phyloP scores from a whole-genome alignment of 2,329 filamentous ascomycete genomes.

The Neofusicoccum cordaticola region DNA sequence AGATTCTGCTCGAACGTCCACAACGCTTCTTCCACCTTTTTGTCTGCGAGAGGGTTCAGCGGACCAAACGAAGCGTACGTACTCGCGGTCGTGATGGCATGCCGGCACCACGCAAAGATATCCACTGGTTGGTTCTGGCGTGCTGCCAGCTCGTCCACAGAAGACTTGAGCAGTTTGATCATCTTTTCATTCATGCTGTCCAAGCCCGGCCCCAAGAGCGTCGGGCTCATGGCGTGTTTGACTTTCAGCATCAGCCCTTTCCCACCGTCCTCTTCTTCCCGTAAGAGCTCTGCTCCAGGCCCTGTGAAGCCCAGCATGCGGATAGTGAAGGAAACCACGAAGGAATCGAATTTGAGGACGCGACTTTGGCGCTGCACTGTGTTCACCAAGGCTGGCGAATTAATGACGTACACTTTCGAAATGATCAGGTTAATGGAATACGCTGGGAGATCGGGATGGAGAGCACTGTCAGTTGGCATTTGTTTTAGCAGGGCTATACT shows the following conservation, averaged over 20 bases:
- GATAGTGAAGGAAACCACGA: slow-evolving; percentile 32
- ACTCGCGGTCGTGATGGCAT: slow-evolving; percentile 35
- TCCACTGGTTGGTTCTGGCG: slow-evolving; percentile 18
- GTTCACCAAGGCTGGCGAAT: slow-evolving; percentile 37
- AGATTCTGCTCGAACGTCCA: slow-evolving; percentile 27
- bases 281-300: slow-evolving; percentile 24
- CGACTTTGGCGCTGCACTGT: slow-evolving; percentile 40
- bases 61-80: not conserved
- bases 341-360: slow-evolving; percentile 38
- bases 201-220: slow-evolving; percentile 33
- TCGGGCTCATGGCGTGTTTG: slow-evolving; percentile 33
- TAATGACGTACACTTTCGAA: slow-evolving; percentile 43
- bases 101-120: slow-evolving; percentile 24
- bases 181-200: slow-evolving; percentile 37
- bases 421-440: slow-evolving; percentile 43
- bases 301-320: not conserved
- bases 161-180: slow-evolving; percentile 29
- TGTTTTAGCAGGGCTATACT: not conserved
- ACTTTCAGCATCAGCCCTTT: slow-evolving; percentile 22
- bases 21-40: too few relatives aligned
- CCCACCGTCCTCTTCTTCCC: not conserved
- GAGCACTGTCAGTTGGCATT: slow-evolving; percentile 7
- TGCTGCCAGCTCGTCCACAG: slow-evolving; percentile 19
- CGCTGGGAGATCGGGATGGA: slow-evolving; percentile 30
- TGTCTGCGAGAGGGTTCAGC: too few relatives aligned